A percentile compares a stretch with the other conserved stretches of the same genome.
Evolutionary conservation across 2,329 filamentous ascomycete species (phyloP).

Genomic region (Pyrenochaeta sp.): DNA sequence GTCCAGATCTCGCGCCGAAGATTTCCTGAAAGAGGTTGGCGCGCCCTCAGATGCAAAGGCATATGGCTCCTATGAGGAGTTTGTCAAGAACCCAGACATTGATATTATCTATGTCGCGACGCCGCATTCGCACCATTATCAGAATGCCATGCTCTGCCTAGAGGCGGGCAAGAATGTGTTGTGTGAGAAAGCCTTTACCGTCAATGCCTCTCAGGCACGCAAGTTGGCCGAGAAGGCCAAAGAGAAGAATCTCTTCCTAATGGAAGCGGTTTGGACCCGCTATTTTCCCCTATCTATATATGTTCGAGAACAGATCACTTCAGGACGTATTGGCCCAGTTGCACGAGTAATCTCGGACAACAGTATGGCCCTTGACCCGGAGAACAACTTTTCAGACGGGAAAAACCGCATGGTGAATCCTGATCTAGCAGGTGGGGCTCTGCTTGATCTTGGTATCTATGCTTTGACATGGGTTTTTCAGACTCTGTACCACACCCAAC

Average conservation of each 20-base stretch:
- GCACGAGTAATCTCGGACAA: constrained; percentile 66
- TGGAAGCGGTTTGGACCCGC: constrained; percentile 81
- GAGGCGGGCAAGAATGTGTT: constrained; percentile 87
- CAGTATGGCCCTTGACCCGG: constrained; percentile 67
- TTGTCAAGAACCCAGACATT: constrained; percentile 79
- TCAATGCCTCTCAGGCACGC: constrained; percentile 79
- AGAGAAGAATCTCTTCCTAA: constrained; percentile 66
- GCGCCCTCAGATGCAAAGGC: constrained; percentile 73
- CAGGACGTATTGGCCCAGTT: constrained; percentile 64
- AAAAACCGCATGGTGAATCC: constrained; percentile 82
- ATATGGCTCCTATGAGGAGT: constrained; percentile 83
- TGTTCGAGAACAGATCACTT: constrained; percentile 71
- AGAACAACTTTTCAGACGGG: constrained; percentile 61
- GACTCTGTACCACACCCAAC: constrained; percentile 82
- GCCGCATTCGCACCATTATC: constrained; percentile 92
- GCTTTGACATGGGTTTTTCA: constrained; percentile 91
- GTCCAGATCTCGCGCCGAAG: constrained; percentile 71
- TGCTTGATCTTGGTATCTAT: constrained; percentile 89
- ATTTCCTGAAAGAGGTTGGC: constrained; percentile 76
- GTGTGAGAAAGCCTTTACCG: constrained; percentile 90
- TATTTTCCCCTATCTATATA: constrained; percentile 86
- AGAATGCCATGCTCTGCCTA: constrained; percentile 85
- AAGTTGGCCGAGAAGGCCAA: constrained; percentile 76
- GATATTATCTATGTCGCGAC: constrained; percentile 91
- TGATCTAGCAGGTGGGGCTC: constrained; percentile 81